Conservation (phyloP, 352 stramenopile genomes). For the Globisporangium spinosum region DNA sequence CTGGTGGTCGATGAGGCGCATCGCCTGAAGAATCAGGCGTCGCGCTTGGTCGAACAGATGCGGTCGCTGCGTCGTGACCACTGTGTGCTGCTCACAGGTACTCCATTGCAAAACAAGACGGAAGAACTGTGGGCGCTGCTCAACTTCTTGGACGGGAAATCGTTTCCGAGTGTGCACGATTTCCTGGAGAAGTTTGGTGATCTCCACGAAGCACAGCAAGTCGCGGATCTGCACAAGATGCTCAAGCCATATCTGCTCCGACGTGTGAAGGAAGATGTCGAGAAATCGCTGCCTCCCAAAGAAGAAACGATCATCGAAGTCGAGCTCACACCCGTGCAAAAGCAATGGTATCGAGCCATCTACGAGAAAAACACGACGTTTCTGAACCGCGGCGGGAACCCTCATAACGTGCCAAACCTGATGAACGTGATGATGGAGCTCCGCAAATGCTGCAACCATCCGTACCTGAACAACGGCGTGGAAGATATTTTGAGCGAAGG, state of each 20-base stretch:
- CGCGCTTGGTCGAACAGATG: constrained; percentile 83
- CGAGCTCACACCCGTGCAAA: constrained; percentile 87
- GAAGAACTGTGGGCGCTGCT: constrained; percentile 99
- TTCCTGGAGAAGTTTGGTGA: constrained; percentile 94
- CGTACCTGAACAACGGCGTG: constrained; percentile 92
- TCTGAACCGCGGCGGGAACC: constrained; percentile 75
- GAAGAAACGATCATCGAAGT: constrained; percentile 91
- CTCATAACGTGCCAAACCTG: constrained; percentile 83
- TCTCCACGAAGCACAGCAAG: constrained; percentile 81
- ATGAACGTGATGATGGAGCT: constrained; percentile 94
- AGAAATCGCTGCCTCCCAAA: constrained; percentile 86
- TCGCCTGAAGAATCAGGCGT: constrained; percentile 86
- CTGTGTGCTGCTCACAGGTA: constrained; percentile 84
- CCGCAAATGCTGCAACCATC: constrained; percentile 90
- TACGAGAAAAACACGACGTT: constrained; percentile 97
- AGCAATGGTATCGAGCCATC: constrained; percentile 88
- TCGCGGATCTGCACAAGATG: constrained; percentile 89
- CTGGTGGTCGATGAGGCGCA: constrained; percentile 89
- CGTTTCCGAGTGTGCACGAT: constrained; percentile 90
- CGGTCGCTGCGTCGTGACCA: constrained; percentile 75
- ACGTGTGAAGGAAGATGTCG: constrained; percentile 88
- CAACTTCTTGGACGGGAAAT: constrained; percentile 95
- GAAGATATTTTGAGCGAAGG: constrained; percentile 86
- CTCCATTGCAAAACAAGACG: constrained; percentile 96
- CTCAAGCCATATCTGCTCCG: constrained; percentile 88